phyloP scores from a whole-genome alignment of 73 alveolate genomes.

The Paramecium biaurelia region DNA sequence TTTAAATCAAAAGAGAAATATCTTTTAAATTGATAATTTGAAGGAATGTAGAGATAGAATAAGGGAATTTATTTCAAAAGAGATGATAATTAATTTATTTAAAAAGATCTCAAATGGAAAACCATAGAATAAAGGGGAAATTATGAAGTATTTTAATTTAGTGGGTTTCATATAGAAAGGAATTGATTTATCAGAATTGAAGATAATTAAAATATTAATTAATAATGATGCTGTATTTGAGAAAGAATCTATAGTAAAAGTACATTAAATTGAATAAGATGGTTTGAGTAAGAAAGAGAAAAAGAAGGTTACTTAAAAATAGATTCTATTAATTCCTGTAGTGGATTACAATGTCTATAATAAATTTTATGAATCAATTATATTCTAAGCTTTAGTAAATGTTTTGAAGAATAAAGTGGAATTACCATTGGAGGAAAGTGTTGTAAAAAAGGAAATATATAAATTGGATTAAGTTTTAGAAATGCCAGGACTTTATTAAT shows the following conservation, averaged over 20 bases:
- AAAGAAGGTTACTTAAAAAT: conserved; percentile 16
- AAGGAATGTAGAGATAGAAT: conserved; percentile 24
- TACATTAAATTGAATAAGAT: neutral
- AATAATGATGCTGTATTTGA: neutral
- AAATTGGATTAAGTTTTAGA: neutral
- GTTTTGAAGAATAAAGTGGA: neutral
- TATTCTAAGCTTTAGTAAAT: neutral
- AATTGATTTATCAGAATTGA: neutral
- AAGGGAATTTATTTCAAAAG: neutral
- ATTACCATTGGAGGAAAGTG: neutral
- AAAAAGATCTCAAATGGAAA: neutral
- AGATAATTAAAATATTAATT: neutral
- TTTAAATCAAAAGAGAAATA: neutral
- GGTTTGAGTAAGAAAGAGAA: neutral
- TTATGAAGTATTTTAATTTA: neutral
- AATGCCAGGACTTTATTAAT: neutral
- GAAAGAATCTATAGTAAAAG: neutral
- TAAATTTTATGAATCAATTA: neutral
- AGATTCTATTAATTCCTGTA: neutral
- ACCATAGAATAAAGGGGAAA: neutral
- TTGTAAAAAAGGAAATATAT: neutral
- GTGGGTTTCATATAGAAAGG: neutral
- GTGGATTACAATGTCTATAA: neutral
- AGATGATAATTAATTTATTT: neutral
- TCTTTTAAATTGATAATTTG: neutral